Conservation (phyloP, 176 grass and related monocot species). For the Oryza brachyantha region DNA sequence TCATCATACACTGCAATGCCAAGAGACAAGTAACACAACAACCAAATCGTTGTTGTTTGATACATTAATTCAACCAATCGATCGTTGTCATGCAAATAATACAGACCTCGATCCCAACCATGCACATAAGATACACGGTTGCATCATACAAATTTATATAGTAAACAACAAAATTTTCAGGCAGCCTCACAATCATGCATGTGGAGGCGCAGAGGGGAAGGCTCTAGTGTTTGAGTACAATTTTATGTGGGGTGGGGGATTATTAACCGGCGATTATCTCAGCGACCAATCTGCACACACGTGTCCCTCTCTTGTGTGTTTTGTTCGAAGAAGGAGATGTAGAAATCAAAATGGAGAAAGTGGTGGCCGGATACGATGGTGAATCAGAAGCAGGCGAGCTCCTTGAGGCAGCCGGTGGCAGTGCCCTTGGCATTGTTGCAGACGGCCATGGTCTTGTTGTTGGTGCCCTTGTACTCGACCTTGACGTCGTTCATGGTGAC, state of each 20-base stretch:
- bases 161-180: neutral
- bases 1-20: too few species aligned
- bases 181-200: neutral
- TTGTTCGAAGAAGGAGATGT: neutral
- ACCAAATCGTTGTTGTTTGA: too few species aligned
- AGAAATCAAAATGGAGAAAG: neutral
- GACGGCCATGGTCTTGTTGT: conserved; percentile 31
- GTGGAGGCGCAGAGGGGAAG: neutral
- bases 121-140: neutral
- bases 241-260: neutral
- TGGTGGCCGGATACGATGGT: neutral
- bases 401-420: conserved; percentile 4
- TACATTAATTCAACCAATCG: neutral
- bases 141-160: neutral
- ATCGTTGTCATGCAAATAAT: neutral
- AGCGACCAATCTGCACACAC: neutral
- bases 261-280: neutral
- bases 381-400: conserved; percentile 1
- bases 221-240: neutral
- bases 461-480: conserved; percentile 29
- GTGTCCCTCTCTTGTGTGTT: too few species aligned
- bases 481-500: conserved; percentile 37
- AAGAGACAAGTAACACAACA: too few species aligned
- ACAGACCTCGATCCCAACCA: neutral
- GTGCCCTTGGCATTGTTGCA: conserved; percentile 19